Evolutionary conservation across 1,284 basidiomycete genomes (phyloP), one percentile per base, ranked within the genome.

Genomic region (Trichosporon asahii): DNA sequence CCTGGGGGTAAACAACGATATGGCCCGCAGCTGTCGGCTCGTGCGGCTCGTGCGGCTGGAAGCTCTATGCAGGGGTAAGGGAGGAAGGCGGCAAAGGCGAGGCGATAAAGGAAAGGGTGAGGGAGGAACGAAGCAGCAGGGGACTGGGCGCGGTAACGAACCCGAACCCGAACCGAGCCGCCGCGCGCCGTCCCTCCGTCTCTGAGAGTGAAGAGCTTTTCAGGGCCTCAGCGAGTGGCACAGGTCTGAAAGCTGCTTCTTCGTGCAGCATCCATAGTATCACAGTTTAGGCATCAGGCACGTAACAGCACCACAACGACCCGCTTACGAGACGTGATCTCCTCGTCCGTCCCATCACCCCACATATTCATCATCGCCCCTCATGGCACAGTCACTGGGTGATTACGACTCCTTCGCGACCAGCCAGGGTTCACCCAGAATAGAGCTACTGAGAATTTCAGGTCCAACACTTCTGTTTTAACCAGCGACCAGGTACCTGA

Each of bases 311-410:
- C 27, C 57, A 31, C 57, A 29, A 31, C 15, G 8, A 23, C 57
- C 57, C 57, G 57, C 57, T 61, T 61, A 61, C 57, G 57, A 61
- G 57, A 61, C 57, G 57, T 61, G 57, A 61, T 61, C 57, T 31
- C 57, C 57, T 31, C 57, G 27, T 29, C 57, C 57, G 29, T 61
- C 27, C 18, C 57, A 61, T 12, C 29, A 31, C 57, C 15, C 49
- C 21, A 25, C 21, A 31, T 23, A 11, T 29, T 61, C 57, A 18
- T 31, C 27, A 9, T 31, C 15, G 27, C 15, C 57, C 18, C 11
- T 61, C 57, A 31, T 57, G 29, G 21, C 57, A 18, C 57, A 61
- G 27, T 25, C 49, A 11, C 4, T 21, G 5, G 2, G n/a, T 23
- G 23, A 53, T 53, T 21, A 53, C 49, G 49, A 53, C 49, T 53